Conservation (phyloP, 495 filamentous ascomycete species). For the Neurospora sp. region DNA sequence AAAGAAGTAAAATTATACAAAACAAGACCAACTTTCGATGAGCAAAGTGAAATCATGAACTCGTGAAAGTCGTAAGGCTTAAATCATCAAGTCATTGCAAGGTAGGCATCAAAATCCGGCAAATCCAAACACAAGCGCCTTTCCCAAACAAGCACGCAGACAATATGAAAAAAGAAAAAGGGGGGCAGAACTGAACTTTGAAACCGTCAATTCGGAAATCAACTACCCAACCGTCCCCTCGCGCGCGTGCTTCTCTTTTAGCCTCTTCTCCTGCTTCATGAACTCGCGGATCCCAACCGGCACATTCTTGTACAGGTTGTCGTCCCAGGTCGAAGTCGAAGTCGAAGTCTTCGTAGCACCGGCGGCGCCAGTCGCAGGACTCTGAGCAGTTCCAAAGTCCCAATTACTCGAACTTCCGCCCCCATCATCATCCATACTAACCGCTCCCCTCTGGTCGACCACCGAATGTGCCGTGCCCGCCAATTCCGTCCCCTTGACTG, state of each 20-base stretch:
- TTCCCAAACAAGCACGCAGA: background rate
- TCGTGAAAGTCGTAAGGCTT: background rate
- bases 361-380: background rate
- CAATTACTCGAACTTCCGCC: slow-evolving; percentile 63
- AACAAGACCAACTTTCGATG: background rate
- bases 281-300: slow-evolving; percentile 94
- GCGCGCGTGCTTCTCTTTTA: slow-evolving; percentile 61
- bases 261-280: slow-evolving; percentile 90
- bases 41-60: background rate
- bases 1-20: background rate
- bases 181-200: background rate
- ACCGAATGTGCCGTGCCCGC: background rate
- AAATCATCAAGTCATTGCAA: background rate
- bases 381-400: slow-evolving; percentile 30
- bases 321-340: slow-evolving; percentile 27
- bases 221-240: slow-evolving; percentile 34
- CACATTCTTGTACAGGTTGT: slow-evolving; percentile 66
- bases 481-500: background rate
- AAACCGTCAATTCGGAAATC: background rate
- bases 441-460: slow-evolving; percentile 14
- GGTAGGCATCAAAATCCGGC: background rate
- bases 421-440: slow-evolving; percentile 73
- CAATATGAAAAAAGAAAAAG: background rate
- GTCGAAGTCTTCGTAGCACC: slow-evolving; percentile 22
- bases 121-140: background rate